Conservation (phyloP, 441 rosid species). For the Populus trichocarpa region DNA sequence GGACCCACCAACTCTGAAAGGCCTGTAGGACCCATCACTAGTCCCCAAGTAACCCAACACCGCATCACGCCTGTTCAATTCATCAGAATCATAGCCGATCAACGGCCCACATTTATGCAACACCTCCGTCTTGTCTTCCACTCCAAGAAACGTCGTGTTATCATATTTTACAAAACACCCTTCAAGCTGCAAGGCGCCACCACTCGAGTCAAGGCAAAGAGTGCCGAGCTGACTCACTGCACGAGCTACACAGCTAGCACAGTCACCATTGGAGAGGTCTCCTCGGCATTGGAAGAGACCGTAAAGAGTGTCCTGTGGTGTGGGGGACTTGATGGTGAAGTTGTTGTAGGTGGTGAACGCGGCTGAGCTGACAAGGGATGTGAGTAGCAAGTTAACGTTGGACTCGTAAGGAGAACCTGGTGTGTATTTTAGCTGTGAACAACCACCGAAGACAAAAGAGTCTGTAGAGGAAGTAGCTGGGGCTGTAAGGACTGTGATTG, state of each 20-base stretch:
- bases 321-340: constrained; percentile 54
- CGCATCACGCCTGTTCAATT: constrained; percentile 54
- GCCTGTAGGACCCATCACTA: constrained; percentile 55
- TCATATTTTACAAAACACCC: constrained; percentile 83
- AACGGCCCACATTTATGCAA: constrained; percentile 67
- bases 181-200: constrained; percentile 69
- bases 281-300: constrained; percentile 97
- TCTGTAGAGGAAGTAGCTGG: constrained; percentile 28
- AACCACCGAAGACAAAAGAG: constrained; percentile 67
- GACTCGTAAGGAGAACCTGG: constrained; percentile 65
- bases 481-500: constrained; percentile 11
- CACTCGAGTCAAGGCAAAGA: constrained; percentile 54
- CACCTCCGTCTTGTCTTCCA: constrained; percentile 67
- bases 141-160: constrained; percentile 63
- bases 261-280: constrained; percentile 76
- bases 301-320: constrained; percentile 62
- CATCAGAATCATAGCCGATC: constrained; percentile 43
- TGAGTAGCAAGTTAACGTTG: constrained; percentile 76
- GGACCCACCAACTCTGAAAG: constrained; percentile 63
- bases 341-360: constrained; percentile 79
- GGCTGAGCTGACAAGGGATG: constrained; percentile 91
- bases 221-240: constrained; percentile 53
- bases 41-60: constrained; percentile 42
- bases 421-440: constrained; percentile 56
- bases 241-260: constrained; percentile 61